These are phyloP conservation scores for Talaromyces trachyspermus DNA, from an alignment of 495 filamentous ascomycete species.

Conservation along the genomic window DNA sequence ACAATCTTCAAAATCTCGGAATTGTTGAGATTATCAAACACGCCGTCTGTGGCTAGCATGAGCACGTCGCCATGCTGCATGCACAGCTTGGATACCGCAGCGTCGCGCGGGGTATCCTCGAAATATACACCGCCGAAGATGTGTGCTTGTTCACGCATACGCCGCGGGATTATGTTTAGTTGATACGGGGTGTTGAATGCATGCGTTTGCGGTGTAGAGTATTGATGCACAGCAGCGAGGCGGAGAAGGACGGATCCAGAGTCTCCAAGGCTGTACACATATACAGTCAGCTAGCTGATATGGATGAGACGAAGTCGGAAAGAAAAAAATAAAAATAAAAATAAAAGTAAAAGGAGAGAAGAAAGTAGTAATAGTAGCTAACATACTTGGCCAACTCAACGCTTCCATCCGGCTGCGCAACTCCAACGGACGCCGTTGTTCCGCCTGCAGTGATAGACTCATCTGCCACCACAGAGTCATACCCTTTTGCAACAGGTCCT, in stretches of 20 bases:
- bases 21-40: conserved; percentile 93
- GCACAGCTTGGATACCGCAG: conserved; percentile 63
- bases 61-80: conserved; percentile 88
- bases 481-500: conserved; percentile 74
- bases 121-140: conserved; percentile 76
- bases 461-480: conserved; percentile 71
- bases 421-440: conserved; percentile 79
- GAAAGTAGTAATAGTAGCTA: conserved; percentile 7
- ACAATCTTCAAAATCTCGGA: conserved; percentile 78
- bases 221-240: conserved; percentile 71
- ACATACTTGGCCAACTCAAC: conserved; percentile 77
- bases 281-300: background rate
- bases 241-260: conserved; percentile 88
- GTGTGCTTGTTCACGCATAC: conserved; percentile 64
- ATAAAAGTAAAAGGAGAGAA: too few relatives aligned
- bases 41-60: conserved; percentile 86
- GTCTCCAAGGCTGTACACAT: conserved; percentile 62
- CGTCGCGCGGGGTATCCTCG: conserved; percentile 75
- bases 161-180: conserved; percentile 77
- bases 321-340: too few relatives aligned
- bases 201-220: conserved; percentile 83
- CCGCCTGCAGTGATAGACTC: conserved; percentile 69
- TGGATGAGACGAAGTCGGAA: too few relatives aligned
- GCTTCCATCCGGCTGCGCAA: conserved; percentile 58
- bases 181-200: conserved; percentile 97